Conservation (phyloP, 1,284 basidiomycete genomes). For the Microbotryum violaceum region DNA sequence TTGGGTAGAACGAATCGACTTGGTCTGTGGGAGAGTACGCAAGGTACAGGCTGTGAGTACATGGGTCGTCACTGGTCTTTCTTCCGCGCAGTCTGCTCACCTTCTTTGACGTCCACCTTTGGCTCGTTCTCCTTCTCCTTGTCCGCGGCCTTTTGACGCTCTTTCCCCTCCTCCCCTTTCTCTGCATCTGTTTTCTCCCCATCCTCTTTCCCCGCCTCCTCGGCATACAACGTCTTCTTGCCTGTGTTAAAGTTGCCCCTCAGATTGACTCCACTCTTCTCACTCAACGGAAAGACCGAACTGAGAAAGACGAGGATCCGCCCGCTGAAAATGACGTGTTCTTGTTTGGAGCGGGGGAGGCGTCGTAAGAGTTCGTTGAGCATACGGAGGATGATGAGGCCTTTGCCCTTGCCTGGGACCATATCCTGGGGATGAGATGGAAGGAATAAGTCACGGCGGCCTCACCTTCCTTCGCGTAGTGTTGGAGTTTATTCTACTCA, state of each 20-base stretch:
- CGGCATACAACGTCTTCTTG: constrained; percentile 43
- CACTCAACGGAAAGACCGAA: constrained; percentile 74
- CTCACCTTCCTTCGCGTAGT: background rate
- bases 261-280: constrained; percentile 82
- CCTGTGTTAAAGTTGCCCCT: constrained; percentile 66
- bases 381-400: constrained; percentile 69
- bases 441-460: background rate
- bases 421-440: constrained; percentile 47
- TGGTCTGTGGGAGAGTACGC: constrained; percentile 1
- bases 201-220: constrained; percentile 16
- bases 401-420: constrained; percentile 76
- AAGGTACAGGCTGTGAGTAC: background rate
- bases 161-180: constrained; percentile 19
- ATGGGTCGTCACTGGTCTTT: constrained; percentile 22
- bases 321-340: constrained; percentile 71
- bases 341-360: constrained; percentile 70
- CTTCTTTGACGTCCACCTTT: constrained; percentile 5
- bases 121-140: constrained; percentile 18
- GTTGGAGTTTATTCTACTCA: constrained; percentile 5
- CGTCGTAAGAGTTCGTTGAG: constrained; percentile 78
- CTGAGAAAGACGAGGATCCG: constrained; percentile 78
- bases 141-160: constrained; percentile 5
- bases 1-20: constrained; percentile 57
- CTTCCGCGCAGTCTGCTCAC: constrained; percentile 1
- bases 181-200: background rate